Percentiles rank a stretch among this genome's conserved stretches.
phyloP scores from a whole-genome alignment of 1,284 basidiomycete species.

The Uromyces viciae-fabae region DNA sequence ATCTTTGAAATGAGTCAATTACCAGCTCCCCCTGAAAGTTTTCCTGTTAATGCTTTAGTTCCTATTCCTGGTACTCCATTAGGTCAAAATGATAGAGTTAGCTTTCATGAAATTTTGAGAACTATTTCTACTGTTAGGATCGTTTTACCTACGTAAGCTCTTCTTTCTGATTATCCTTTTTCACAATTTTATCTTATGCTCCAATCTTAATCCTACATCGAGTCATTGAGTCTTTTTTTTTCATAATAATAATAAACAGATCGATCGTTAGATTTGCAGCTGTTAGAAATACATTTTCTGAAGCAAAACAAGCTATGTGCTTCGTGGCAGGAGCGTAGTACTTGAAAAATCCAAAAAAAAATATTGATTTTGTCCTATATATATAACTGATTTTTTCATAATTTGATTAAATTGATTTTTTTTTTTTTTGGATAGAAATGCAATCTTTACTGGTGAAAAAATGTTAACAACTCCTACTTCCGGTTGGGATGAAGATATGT shows the following conservation, averaged over 20 bases:
- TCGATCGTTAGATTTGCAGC: slow-evolving; percentile 95
- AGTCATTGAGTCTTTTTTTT: not conserved
- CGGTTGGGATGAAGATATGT: slow-evolving; percentile 74
- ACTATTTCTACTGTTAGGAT: slow-evolving; percentile 93
- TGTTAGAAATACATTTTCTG: slow-evolving; percentile 80
- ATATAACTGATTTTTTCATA: too few species aligned
- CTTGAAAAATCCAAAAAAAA: too few species aligned
- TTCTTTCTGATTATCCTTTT: not conserved
- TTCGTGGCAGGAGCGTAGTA: slow-evolving; percentile 92
- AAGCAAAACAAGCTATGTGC: slow-evolving; percentile 93
- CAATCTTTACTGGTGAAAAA: slow-evolving; percentile 92
- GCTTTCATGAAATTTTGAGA: slow-evolving; percentile 74
- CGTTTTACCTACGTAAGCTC: slow-evolving; percentile 66
- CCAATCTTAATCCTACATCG: not conserved
- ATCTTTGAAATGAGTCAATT: slow-evolving; percentile 90
- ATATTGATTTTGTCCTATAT: not conserved
- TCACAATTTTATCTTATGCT: not conserved
- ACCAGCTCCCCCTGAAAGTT: slow-evolving; percentile 88
- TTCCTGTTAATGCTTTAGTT: slow-evolving; percentile 91
- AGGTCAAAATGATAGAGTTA: slow-evolving; percentile 59
- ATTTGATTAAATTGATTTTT: not conserved
- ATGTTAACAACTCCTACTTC: slow-evolving; percentile 89
- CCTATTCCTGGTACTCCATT: slow-evolving; percentile 64
- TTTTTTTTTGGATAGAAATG: slow-evolving; percentile 60
- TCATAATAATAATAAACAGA: too few species aligned